Evolutionary conservation across 2,329 filamentous ascomycete species (phyloP).

Genomic region (Myriangium duriaei): DNA sequence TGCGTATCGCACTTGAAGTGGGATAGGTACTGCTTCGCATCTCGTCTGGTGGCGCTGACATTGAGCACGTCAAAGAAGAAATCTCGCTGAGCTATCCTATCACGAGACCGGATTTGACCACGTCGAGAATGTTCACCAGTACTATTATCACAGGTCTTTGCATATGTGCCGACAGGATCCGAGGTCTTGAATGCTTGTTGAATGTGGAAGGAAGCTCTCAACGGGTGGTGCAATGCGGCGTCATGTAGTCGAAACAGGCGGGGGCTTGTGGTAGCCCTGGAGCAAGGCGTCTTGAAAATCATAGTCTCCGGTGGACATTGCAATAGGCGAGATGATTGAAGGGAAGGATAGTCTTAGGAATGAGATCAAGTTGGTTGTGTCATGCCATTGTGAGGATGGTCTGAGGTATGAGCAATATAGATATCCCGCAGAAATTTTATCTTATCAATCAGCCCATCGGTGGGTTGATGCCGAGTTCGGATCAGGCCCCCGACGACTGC

Average conservation of each 20-base stretch:
- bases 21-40: slow-evolving; percentile 82
- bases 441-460: neutral
- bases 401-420: neutral
- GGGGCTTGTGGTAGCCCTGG: neutral
- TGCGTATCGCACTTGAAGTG: slow-evolving; percentile 51
- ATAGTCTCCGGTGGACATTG: neutral
- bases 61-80: slow-evolving; percentile 78
- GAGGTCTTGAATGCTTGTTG: too few species aligned
- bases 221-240: too few species aligned
- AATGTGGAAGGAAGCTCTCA: too few species aligned
- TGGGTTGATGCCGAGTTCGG: too few species aligned
- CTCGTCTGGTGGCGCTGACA: slow-evolving; percentile 80
- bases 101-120: slow-evolving; percentile 2
- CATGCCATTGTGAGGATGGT: neutral
- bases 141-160: too few species aligned
- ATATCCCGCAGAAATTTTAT: neutral
- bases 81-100: slow-evolving; percentile 32
- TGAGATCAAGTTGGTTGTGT: neutral
- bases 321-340: neutral
- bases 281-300: neutral
- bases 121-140: too few species aligned
- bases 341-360: neutral
- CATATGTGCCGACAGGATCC: too few species aligned
- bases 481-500: too few species aligned
- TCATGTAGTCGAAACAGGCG: too few species aligned